Base-by-base conservation (phyloP, 2,329 filamentous ascomycete genomes). In the Hyphodiscus sp. region DNA sequence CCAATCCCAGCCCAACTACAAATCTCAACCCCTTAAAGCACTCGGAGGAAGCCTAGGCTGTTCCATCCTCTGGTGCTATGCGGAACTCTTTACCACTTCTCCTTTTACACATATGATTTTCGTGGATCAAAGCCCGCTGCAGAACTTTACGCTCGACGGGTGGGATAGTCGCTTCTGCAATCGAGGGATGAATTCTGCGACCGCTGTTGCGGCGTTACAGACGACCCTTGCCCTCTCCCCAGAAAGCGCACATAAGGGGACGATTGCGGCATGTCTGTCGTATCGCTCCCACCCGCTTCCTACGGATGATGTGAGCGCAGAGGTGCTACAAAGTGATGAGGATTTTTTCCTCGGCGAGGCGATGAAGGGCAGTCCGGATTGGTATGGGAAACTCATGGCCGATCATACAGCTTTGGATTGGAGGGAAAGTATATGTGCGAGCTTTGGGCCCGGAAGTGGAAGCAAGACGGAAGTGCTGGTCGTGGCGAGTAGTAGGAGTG, bases 321-420 rank as follows among this genome's bases (percentile, higher is more conserved):
- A 45, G 13, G 19, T 38, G 2, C 41, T 42, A 4, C 42, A 41
- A 2, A 30, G 48, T 20, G 66, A 68, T 49, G 63, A 65, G 38
- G 45, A 23, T 0, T 68, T 68, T 50, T 68, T 68, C 49, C 41
- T 68, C 0, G 30, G 15, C 1, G 61, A 65, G 43, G 65, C 66
- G 1, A 57, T 67, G 55, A 64, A 65, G 33, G 63, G 65, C 0
- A 47, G 64, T 44, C 46, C 53, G n/a, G 57, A 52, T 13, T 68
- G 64, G 63, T 61, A 62, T 43, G 66, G 65, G 9, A 61, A 60
- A 42, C 48, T 68, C 20, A 68, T 68, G 66, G 63, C 63, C 4
- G 66, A 68, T 52, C 66, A 68, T 45, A 68, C 66, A 2, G 44
- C 55, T 2, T 46, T 65, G 13, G 66, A 68, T 55, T 67, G 65